Evolutionary conservation across 2,329 filamentous ascomycete genomes (phyloP).

Genomic region (Trichoderma harzianum): DNA sequence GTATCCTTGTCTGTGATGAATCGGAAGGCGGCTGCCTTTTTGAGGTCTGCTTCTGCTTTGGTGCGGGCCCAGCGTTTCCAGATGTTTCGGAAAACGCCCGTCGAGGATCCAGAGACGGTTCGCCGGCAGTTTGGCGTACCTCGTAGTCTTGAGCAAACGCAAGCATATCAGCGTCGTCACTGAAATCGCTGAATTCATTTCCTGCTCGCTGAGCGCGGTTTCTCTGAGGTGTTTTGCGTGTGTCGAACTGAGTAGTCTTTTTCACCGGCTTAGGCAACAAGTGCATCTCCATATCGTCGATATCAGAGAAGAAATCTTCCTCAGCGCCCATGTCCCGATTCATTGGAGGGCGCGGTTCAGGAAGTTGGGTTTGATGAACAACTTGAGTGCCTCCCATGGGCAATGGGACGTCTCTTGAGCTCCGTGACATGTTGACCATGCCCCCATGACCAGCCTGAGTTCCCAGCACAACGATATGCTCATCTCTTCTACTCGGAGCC

Average conservation of each 20-base stretch:
- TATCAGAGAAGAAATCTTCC: slow-evolving; percentile 30
- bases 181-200: slow-evolving; percentile 46
- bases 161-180: slow-evolving; percentile 51
- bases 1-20: slow-evolving; percentile 36
- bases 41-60: slow-evolving; percentile 32
- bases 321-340: slow-evolving; percentile 26
- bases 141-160: slow-evolving; percentile 52
- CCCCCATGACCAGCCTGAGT: slow-evolving; percentile 40
- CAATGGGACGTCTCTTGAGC: slow-evolving; percentile 32
- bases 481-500: slow-evolving; percentile 18
- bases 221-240: slow-evolving; percentile 1
- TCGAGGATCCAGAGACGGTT: slow-evolving; percentile 29
- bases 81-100: slow-evolving; percentile 47
- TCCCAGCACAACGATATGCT: slow-evolving; percentile 39
- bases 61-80: slow-evolving; percentile 39
- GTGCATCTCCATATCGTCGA: slow-evolving; percentile 29
- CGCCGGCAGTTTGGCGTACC: slow-evolving; percentile 34
- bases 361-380: slow-evolving; percentile 51
- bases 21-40: slow-evolving; percentile 32
- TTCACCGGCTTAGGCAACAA: slow-evolving; percentile 15
- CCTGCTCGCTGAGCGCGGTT: slow-evolving; percentile 23
- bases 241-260: slow-evolving; percentile 14
- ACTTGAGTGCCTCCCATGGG: slow-evolving; percentile 43
- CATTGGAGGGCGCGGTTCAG: slow-evolving; percentile 19
- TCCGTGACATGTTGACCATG: slow-evolving; percentile 33